Percentiles rank a stretch among this genome's conserved stretches.
phyloP scores from a whole-genome alignment of 441 rosid genomes.

The Pelargonium fulgidum region DNA sequence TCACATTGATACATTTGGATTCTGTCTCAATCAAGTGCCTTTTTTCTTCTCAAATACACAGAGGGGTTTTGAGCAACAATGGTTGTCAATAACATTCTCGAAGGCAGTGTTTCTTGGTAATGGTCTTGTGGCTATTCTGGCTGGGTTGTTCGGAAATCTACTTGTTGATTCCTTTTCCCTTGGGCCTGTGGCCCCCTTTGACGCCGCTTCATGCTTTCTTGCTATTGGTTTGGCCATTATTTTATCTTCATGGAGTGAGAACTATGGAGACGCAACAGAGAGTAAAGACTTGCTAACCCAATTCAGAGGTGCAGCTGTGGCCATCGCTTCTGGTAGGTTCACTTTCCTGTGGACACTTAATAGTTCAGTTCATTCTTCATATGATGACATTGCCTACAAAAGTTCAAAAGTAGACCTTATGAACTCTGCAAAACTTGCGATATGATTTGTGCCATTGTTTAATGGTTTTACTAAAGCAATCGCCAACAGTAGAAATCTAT shows the following conservation, averaged over 20 bases:
- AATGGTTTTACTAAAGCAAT: too few species aligned
- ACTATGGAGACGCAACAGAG: constrained; percentile 84
- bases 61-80: constrained; percentile 92
- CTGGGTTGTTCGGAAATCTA: constrained; percentile 90
- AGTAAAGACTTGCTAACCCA: constrained; percentile 84
- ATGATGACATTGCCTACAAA: constrained; percentile 4
- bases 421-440: neutral
- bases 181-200: constrained; percentile 96
- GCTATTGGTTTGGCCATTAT: constrained; percentile 91
- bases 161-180: constrained; percentile 71
- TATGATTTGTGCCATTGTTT: neutral
- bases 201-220: constrained; percentile 95
- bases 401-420: neutral
- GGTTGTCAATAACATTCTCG: constrained; percentile 89
- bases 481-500: too few species aligned
- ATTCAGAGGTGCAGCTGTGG: constrained; percentile 84
- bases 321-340: constrained; percentile 81
- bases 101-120: constrained; percentile 96
- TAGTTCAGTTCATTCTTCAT: neutral
- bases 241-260: constrained; percentile 80
- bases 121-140: constrained; percentile 85
- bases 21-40: neutral
- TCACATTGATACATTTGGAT: neutral
- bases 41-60: constrained; percentile 29
- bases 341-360: neutral